Base-by-base conservation (phyloP, 352 stramenopile genomes). In the Phytophthora pisi region DNA sequence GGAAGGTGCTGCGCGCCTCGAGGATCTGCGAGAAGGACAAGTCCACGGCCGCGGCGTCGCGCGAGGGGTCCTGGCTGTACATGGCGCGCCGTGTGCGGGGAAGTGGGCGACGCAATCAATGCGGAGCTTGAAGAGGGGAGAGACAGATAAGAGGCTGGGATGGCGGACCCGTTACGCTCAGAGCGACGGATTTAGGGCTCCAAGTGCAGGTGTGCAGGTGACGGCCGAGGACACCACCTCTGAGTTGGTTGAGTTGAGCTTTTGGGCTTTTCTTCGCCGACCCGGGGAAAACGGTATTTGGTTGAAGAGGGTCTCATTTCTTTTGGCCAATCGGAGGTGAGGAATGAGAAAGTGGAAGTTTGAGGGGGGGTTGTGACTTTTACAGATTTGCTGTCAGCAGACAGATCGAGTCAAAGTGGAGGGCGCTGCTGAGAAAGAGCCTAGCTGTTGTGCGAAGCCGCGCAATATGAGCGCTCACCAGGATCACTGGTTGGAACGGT, bases 21-120 rank as follows among this genome's bases (percentile, higher is more conserved):
- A 93, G 71, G 63, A 93, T 86, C 70, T 93, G 86, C 58, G 86
- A 93, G 68, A 92, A 93, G 28, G 79, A 90, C 62, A 93, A 66
- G 72, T 93, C 86, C n/a, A 84, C 70, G 51, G 61, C 72, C 57
- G 57, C 70, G 38, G 65, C 77, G 36, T 77, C 70, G 47, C 68
- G 61, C 7, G 56, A 68, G 58, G 73, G 43, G 59, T 85, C 78
- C 52, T 64, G 53, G 28, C 50, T 55, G 66, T 84, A 82, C 79
- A 88, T 86, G 49, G n/a, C 30, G 50, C 47, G 23, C 8, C 5
- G 16, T 18, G 43, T 51, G 45, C n/a, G 20, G 20, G 18, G 42
- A 5, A 13, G 42, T 23, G 16, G 42, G 42, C 13, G 18, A 30
- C 13, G 45, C 45, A 46, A 46, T 9, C 16, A 20, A 20, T 9